Evolutionary conservation across 2,329 filamentous ascomycete species (phyloP), one percentile per base, ranked within the genome.

Genomic region (Xylariaceae sp.): DNA sequence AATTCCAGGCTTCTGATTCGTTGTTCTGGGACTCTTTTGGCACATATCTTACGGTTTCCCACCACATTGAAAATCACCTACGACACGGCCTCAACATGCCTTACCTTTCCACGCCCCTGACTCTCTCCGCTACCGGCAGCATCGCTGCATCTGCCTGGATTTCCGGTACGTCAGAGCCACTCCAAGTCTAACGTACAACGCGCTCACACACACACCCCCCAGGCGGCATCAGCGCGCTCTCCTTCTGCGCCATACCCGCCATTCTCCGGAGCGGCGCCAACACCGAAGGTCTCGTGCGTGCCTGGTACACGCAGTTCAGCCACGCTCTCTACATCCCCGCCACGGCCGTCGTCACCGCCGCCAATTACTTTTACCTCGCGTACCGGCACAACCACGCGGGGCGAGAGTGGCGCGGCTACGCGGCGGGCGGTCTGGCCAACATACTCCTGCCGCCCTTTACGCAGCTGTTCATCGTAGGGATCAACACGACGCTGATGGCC

Each of bases 101-200:
- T n/a, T 47, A 49, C 41, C 22, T 48, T 16, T 57, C 53, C 17
- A 54, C 54, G 8, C 52, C 52, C 13, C 24, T 54, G 29, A 50
- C 52, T 1, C 37, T 55, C 16, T 43, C 50, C 1, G 51, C 54
- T 15, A 50, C 50, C 17, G 48, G 49, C 24, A 51, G 53, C 35
- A 53, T 57, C 18, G 35, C 53, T 15, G 48, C 45, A 19, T 57
- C 54, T 3, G 53, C 54, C n/a, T 57, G 53, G 53, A 44, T 57
- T 38, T 57, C 54, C 29, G 53, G 54, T 55, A 37, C 3, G 41
- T 31, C 22, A 18, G 22, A 26, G n/a, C 22, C 6, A 26, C 22
- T 6, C 6, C 22, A 11, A 26, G 6, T 11, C 22, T 26, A 6
- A n/a, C 22, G 22, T 26, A 26, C 22, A 42, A 15, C 17, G 15